These are phyloP conservation scores for Suhomyces chickasaworum DNA, from an alignment of 1,139 yeast genomes.

Conservation along the genomic window DNA sequence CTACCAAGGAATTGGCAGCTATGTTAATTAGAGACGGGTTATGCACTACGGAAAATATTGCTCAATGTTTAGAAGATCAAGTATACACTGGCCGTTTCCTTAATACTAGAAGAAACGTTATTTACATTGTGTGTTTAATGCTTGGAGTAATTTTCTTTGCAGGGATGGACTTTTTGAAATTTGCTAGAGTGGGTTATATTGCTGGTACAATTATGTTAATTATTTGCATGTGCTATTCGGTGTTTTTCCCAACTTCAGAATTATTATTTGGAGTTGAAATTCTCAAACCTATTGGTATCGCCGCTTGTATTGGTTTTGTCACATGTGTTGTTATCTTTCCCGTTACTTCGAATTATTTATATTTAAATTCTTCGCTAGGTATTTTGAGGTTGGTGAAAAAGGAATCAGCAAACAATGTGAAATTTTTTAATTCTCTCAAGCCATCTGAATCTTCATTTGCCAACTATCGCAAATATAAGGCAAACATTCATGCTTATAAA, in stretches of 20 bases:
- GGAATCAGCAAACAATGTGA: conserved; percentile 24
- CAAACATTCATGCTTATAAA: conserved; percentile 25
- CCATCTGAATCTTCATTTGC: conserved; percentile 32
- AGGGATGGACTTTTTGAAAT: conserved; percentile 23
- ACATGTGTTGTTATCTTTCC: conserved; percentile 32
- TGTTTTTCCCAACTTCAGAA: conserved; percentile 31
- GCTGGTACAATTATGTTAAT: conserved; percentile 26
- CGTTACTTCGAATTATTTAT: conserved; percentile 30
- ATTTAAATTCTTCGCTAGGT: conserved; percentile 23
- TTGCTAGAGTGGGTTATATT: conserved; percentile 26
- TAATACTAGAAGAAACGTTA: conserved; percentile 28
- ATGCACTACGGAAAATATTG: conserved; percentile 27
- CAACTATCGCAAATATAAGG: conserved; percentile 25
- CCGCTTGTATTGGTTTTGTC: conserved; percentile 25
- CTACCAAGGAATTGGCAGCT: conserved; percentile 21
- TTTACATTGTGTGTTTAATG: conserved; percentile 30
- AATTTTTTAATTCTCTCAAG: conserved; percentile 29
- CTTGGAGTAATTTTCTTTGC: conserved; percentile 31
- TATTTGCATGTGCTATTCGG: conserved; percentile 29
- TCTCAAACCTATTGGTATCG: conserved; percentile 30
- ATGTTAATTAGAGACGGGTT: conserved; percentile 29
- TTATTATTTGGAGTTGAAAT: conserved; percentile 27
- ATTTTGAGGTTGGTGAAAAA: conserved; percentile 20
- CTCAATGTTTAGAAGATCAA: conserved; percentile 24
- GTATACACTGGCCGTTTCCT: conserved; percentile 35